Evolutionary conservation across 164 flowering plant species (phyloP).

Genomic region (Saururus chinensis): DNA sequence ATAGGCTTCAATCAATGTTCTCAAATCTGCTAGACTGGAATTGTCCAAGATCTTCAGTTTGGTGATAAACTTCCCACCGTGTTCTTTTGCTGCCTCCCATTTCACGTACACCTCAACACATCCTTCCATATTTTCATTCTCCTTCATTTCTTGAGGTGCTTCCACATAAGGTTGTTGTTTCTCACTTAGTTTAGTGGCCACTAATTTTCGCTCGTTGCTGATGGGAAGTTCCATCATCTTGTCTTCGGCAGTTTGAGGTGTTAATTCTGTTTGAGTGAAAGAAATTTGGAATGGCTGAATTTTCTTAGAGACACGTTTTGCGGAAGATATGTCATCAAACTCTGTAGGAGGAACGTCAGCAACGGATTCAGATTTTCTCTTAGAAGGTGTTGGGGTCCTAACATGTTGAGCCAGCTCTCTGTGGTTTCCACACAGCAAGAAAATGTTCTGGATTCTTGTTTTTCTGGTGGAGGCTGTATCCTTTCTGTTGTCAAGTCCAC

Average conservation of each 20-base stretch:
- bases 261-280: no score
- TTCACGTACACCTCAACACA: conserved; percentile 48
- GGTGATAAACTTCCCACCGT: conserved; percentile 51
- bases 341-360: conserved; percentile 10
- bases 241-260: not conserved
- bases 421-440: conserved; percentile 83
- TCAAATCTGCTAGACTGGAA: conserved; percentile 53
- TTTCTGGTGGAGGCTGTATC: conserved; percentile 45
- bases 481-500: conserved; percentile 3
- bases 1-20: conserved; percentile 52
- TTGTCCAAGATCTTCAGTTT: conserved; percentile 39
- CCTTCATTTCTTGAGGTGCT: conserved; percentile 20
- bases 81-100: conserved; percentile 71
- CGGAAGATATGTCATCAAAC: conserved; percentile 10
- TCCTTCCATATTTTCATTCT: conserved; percentile 24
- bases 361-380: conserved; percentile 18
- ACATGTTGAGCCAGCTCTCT: conserved; percentile 65
- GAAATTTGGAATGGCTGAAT: conserved; percentile 5
- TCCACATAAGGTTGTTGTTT: conserved; percentile 5
- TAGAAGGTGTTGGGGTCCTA: conserved; percentile 19
- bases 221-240: conserved; percentile 1
- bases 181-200: conserved; percentile 8
- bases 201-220: conserved; percentile 12
- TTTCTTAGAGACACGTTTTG: conserved; percentile 15
- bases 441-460: conserved; percentile 72